Evolutionary conservation across 1,284 basidiomycete genomes (phyloP), one percentile per base, ranked within the genome.

Genomic region (Mycena sp.): DNA sequence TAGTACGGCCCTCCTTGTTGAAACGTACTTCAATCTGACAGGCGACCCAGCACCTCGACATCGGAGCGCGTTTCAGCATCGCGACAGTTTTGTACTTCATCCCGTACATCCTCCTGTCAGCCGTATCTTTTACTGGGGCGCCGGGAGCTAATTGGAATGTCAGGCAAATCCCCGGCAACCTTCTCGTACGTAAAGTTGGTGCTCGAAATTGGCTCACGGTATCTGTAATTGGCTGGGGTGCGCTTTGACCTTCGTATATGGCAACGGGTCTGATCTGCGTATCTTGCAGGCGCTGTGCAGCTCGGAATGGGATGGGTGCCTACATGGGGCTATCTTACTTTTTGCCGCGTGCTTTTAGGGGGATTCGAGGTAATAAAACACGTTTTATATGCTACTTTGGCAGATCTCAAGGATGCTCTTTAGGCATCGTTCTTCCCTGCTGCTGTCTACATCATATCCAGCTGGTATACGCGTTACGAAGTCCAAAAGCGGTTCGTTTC

Each of bases 391-490:
- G 10, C 21, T 46, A 26, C 23, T 52, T 11, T 16, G 23, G 21
- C 1, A 17, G 12, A 29, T 14, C 3, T 64, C 26, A 21, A 14
- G 40, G 35, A 59, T 32, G 17, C 28, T 16, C 12, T 30, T 35
- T 10, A 80, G 79, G 78, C 80, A 12, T 75, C 77, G 10, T 80
- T 80, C 62, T 79, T 79, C 67, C 78, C 80, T 21, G 77, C 74
- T n/a, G 72, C 81, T 67, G 64, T 80, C 7, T 79, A 77, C 61
- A 71, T 82, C 53, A 80, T 81, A 35, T 77, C 80, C 2, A 80
- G 80, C 44, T 81, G 80, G 80, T 82, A 82, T 68, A 80, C 76
- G 44, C 78, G 81, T 17, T 78, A 81, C 65, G 80, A 81, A 72
- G 79, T 81, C n/a, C 79, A 82, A 64, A 79, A 76, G 66, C 74